phyloP scores from a whole-genome alignment of 441 rosid genomes.

The Brassica balearica region DNA sequence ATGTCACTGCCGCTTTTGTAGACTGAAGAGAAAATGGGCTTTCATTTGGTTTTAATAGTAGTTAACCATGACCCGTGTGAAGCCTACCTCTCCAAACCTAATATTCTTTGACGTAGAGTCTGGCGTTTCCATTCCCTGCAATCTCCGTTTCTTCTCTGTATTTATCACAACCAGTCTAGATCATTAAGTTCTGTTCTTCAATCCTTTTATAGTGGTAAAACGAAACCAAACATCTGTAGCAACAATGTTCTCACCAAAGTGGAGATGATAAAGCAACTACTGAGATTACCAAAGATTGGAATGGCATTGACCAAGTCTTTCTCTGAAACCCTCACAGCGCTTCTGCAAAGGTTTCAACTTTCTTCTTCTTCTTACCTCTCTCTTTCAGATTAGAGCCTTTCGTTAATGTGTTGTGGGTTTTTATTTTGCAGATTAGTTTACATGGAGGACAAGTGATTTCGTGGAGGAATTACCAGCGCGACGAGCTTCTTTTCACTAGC shows the following conservation, averaged over 20 bases:
- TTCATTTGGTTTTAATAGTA: too few species aligned
- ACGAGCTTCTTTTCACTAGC: slow-evolving; percentile 72
- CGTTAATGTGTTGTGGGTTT: neutral
- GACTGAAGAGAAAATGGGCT: too few species aligned
- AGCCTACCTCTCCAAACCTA: too few species aligned
- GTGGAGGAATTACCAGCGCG: slow-evolving; percentile 67
- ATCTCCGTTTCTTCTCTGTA: too few species aligned
- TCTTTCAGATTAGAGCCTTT: slow-evolving; percentile 1
- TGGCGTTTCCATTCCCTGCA: too few species aligned
- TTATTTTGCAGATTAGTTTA: slow-evolving; percentile 53
- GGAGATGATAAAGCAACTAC: slow-evolving; percentile 68
- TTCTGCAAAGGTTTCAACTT: slow-evolving; percentile 63
- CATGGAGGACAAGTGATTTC: slow-evolving; percentile 73
- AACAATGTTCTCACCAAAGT: slow-evolving; percentile 14
- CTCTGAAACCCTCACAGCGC: slow-evolving; percentile 78
- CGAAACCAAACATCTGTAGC: too few species aligned
- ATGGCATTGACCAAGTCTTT: slow-evolving; percentile 72
- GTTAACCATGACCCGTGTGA: too few species aligned
- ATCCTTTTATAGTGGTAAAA: too few species aligned
- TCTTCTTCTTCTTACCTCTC: neutral
- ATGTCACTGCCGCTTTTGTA: too few species aligned
- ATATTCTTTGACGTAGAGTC: too few species aligned
- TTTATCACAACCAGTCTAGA: too few species aligned
- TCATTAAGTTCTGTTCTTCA: too few species aligned
- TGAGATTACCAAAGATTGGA: slow-evolving; percentile 73